Evolutionary conservation across 768 basidiomycete genomes (phyloP), one percentile per base, ranked within the genome.

Genomic region (Tephrocybe rancida): DNA sequence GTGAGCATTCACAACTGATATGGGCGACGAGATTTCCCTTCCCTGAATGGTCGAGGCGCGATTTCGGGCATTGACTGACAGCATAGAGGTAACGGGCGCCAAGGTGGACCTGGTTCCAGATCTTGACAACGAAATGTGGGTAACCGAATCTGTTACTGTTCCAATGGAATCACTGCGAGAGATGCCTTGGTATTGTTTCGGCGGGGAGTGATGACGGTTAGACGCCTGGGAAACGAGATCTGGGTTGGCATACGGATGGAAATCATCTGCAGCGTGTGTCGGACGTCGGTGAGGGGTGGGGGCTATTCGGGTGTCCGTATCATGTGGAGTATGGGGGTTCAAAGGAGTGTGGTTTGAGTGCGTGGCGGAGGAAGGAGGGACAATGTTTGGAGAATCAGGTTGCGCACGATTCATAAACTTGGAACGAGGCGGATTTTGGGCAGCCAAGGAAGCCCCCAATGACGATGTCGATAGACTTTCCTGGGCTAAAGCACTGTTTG

Each of bases 171-270:
- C 80, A 52, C 77, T 83, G 19, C 76, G 75, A 27, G 64, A 54
- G 19, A 82, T 64, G 45, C 64, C 63, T 38, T 71, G 35, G 8
- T 7, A 13, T 37, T 37, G 63, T 11, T 67, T 66, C 27, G 63
- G 57, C 35, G 69, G 63, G 32, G 70, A 64, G 43, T 64, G 57
- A 24, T 64, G 61, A 44, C 72, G 72, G 41, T 73, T 60, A 50
- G 74, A 65, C 44, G 72, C 67, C 32, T 71, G 70, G 24, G 70
- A 66, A 27, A 80, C 80, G 41, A 88, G 72, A 56, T 90, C 86
- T 7, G 90, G 89, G 61, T 92, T 90, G 48, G 90, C 90, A 65
- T 90, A 92, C 24, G 90, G 90, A 70, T 92, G 90, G 34, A 79
- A 63, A 34, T 65, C 73, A 57, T 76, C 76, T 55, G 72, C 73